Percentiles rank a stretch among this genome's conserved stretches.
Conservation (phyloP, 225 moss, liverwort and hornwort genomes). For the Straminergon stramineum region DNA sequence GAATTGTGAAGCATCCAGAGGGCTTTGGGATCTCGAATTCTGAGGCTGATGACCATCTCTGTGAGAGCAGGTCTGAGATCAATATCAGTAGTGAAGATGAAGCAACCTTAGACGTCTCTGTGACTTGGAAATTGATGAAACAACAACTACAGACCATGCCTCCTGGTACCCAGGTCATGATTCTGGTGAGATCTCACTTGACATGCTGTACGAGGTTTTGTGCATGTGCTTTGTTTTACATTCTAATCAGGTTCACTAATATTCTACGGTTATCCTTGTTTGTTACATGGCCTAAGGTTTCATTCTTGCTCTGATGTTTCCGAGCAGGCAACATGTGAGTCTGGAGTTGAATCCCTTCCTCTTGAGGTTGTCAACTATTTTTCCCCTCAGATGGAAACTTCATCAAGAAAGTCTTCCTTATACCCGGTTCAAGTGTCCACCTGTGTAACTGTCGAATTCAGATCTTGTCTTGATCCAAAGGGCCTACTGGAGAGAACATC, state of each 20-base stretch:
- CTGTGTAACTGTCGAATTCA: slow-evolving; percentile 39
- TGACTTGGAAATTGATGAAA: slow-evolving; percentile 59
- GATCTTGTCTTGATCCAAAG: slow-evolving; percentile 13
- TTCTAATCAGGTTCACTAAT: background rate
- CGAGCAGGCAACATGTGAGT: slow-evolving; percentile 63
- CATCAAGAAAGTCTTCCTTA: slow-evolving; percentile 10
- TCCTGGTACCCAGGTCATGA: slow-evolving; percentile 55
- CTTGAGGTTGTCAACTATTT: slow-evolving; percentile 49
- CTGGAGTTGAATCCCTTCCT: slow-evolving; percentile 42
- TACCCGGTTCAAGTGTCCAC: slow-evolving; percentile 26
- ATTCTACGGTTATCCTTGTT: background rate
- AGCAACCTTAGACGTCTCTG: slow-evolving; percentile 24
- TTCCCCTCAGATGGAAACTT: slow-evolving; percentile 8
- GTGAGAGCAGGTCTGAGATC: slow-evolving; percentile 6
- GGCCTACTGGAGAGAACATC: slow-evolving; percentile 40
- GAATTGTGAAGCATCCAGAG: slow-evolving; percentile 21
- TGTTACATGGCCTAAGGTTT: background rate
- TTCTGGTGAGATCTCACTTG: slow-evolving; percentile 44
- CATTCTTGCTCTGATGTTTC: slow-evolving; percentile 3
- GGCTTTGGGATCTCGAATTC: slow-evolving; percentile 19
- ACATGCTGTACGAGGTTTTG: background rate
- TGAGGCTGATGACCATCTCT: background rate
- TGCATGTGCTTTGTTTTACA: background rate
- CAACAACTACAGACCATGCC: slow-evolving; percentile 62
- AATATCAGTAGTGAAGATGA: background rate